Evolutionary conservation across 2,329 filamentous ascomycete species (phyloP).

Genomic region (Fonsecaea nubica): DNA sequence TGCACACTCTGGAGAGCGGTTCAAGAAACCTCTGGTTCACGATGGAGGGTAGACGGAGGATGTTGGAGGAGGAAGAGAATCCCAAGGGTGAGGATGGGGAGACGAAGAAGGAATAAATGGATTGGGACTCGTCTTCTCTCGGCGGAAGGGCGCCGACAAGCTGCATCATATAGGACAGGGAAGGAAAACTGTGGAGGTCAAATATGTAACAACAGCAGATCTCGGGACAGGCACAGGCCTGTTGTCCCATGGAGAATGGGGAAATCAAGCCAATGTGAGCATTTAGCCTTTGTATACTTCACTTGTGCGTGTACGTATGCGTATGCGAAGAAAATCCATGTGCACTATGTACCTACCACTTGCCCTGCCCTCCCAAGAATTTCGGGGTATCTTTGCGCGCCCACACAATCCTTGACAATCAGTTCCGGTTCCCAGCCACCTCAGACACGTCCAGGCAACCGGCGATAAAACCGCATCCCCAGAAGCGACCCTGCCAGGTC

Average conservation of each 20-base stretch:
- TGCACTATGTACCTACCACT: not conserved
- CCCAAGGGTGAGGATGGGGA: conserved; percentile 41
- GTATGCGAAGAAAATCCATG: not conserved
- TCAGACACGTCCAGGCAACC: not conserved
- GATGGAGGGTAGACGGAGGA: conserved; percentile 78
- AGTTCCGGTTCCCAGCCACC: not conserved
- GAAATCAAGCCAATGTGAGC: not conserved
- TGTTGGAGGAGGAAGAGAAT: conserved; percentile 75
- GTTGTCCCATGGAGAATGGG: not conserved
- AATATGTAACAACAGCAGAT: conserved; percentile 1
- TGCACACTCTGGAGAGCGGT: conserved; percentile 78
- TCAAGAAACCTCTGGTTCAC: conserved; percentile 85
- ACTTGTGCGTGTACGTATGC: not conserved
- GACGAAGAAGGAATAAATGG: conserved; percentile 6
- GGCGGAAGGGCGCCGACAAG: not conserved
- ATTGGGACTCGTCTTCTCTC: not conserved
- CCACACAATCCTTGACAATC: not conserved
- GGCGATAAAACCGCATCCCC: not conserved
- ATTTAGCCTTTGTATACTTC: not conserved
- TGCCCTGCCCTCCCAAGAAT: not conserved
- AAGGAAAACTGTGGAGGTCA: not conserved
- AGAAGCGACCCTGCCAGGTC: not conserved
- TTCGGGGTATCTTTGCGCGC: not conserved
- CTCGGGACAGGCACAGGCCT: not conserved
- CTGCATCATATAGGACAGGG: not conserved